Percentiles rank a stretch among this genome's conserved stretches.
phyloP scores from a whole-genome alignment of 140 eudicot genomes.

The Senecio squalidus region DNA sequence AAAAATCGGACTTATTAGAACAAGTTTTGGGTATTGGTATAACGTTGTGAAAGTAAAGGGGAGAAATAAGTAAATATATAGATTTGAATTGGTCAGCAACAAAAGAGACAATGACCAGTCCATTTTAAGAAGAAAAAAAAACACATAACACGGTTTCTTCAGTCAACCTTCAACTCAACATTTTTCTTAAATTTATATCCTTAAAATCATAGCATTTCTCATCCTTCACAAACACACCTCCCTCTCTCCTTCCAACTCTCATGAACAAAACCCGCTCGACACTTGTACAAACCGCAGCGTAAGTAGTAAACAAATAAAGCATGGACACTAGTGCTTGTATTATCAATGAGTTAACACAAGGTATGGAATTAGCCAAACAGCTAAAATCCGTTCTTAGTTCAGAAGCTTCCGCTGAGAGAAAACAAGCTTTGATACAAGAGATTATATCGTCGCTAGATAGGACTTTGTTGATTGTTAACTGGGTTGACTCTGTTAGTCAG shows the following conservation, averaged over 20 bases:
- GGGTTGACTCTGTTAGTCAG: constrained; percentile 33
- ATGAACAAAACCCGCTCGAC: constrained; percentile 8
- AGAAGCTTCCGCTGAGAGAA: constrained; percentile 26
- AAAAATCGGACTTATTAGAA: no score
- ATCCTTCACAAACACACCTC: no score
- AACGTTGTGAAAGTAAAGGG: background rate
- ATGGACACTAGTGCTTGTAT: constrained; percentile 46
- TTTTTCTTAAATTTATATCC: constrained; percentile 29
- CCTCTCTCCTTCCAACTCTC: background rate
- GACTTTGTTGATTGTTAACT: constrained; percentile 50
- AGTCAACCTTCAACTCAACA: constrained; percentile 32
- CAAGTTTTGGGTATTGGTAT: no score
- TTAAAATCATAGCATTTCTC: constrained; percentile 15
- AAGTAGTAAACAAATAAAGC: constrained; percentile 16
- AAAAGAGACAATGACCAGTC: constrained; percentile 23
- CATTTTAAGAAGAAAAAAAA: constrained; percentile 18
- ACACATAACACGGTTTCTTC: constrained; percentile 35
- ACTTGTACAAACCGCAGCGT: constrained; percentile 13
- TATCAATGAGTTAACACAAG: constrained; percentile 57
- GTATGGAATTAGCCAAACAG: constrained; percentile 67
- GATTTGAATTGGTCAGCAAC: constrained; percentile 37
- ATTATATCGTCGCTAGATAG: constrained; percentile 57
- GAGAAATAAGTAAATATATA: background rate
- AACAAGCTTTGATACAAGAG: constrained; percentile 42
- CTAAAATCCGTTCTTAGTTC: constrained; percentile 46